Conservation (phyloP, 2,329 filamentous ascomycete species). For the Fusarium sp. region DNA sequence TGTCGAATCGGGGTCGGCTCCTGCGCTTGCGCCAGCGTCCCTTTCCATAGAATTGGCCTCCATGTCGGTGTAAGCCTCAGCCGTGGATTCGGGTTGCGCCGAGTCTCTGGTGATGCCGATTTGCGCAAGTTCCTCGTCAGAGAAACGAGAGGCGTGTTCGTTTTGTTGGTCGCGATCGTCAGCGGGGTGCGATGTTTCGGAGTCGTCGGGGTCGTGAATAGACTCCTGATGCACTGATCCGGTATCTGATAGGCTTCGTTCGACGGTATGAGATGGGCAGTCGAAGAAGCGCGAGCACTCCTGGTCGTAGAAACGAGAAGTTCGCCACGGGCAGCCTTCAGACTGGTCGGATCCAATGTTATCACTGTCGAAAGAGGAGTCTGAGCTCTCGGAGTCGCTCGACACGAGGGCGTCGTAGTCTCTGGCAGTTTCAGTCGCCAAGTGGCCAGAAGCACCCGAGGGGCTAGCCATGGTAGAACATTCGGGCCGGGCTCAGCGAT, state of each 20-base stretch:
- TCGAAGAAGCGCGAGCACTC: slow-evolving; percentile 59
- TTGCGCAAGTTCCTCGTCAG: slow-evolving; percentile 29
- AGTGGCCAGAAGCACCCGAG: slow-evolving; percentile 30
- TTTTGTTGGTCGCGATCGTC: slow-evolving; percentile 10
- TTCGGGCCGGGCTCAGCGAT: slow-evolving; percentile 29
- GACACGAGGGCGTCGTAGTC: slow-evolving; percentile 26
- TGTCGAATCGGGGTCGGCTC: background rate
- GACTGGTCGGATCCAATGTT: slow-evolving; percentile 24
- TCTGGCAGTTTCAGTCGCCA: slow-evolving; percentile 28
- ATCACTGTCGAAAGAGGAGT: slow-evolving; percentile 55
- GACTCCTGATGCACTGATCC: slow-evolving; percentile 40
- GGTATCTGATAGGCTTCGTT: slow-evolving; percentile 47
- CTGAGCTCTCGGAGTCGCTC: slow-evolving; percentile 43
- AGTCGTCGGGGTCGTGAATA: slow-evolving; percentile 13
- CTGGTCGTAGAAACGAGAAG: slow-evolving; percentile 50
- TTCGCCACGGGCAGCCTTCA: slow-evolving; percentile 51
- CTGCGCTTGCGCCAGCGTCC: background rate
- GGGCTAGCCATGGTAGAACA: slow-evolving; percentile 44
- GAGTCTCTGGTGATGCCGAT: slow-evolving; percentile 1
- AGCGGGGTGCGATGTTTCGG: slow-evolving; percentile 12
- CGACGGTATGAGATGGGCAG: slow-evolving; percentile 57
- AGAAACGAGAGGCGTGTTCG: slow-evolving; percentile 24
- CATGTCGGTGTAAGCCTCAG: slow-evolving; percentile 4
- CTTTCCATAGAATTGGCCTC: slow-evolving; percentile 5
- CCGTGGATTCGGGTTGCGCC: background rate